Base-by-base conservation (phyloP, 805 yeast genomes). In the Kluyveromyces nonfermentans region DNA sequence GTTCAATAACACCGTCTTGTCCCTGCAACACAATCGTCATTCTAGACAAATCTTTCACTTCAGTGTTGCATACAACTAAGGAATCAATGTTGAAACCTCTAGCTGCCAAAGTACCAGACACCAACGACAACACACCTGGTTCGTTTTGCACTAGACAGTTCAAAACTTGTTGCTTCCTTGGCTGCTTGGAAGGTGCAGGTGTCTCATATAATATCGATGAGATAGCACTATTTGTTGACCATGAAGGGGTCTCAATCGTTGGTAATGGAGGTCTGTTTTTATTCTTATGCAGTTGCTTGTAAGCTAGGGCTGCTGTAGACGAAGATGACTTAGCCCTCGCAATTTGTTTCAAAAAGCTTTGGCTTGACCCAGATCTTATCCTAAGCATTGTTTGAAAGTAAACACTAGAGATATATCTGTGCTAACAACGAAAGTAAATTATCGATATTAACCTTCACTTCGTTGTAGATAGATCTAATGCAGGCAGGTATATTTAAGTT, bases 31-130 rank as follows among this genome's bases (percentile, higher is more conserved):
- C 96, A 55, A 93, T 86, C 7, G 98, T 93, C 98, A 93, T 93
- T 64, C 98, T 77, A 25, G 96, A 85, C 54, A 93, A 74, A 62
- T 93, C 97, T 65, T 82, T 80, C 47, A 93, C 97, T 64, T 90
- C 97, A 33, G 98, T 93, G 70, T 82, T 85, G 64, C 96, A 90
- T 38, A 93, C 98, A 46, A 93, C 96, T 51, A 93, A 74, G 9
- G 97, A 90, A 65, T 93, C 98, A 59, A 93, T 93, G 71, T 93
- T 93, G 78, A 93, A 93, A 15, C 98, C 98, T 65, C 98, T 77
- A 33, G 97, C 97, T 33, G 98, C 98, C 53, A 93, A 74, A 43
- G 95, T 88, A 44, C 97, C 96, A 6, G 97, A 84, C 35, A 93
- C 85, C 44, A 90, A 78, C 31, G 95, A 82, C 56, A 93, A 72